A percentile compares a stretch with the other conserved stretches of the same genome.
Conservation (phyloP, 2,329 filamentous ascomycete species). For the Ilyonectria robusta region DNA sequence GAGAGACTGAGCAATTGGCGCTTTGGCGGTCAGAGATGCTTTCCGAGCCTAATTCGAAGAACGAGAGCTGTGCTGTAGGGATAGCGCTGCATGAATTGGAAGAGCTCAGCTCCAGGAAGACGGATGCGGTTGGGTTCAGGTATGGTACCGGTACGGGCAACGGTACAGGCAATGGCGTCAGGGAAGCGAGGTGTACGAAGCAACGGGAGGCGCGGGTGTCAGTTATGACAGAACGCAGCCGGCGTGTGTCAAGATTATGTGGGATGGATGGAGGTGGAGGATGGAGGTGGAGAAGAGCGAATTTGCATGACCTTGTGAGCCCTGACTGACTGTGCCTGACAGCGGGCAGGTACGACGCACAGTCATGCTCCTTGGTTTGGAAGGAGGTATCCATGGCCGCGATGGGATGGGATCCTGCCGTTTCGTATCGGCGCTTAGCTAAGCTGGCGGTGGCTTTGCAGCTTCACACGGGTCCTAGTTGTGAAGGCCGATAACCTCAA, state of each 20-base stretch:
- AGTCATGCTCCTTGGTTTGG: neutral
- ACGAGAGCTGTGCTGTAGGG: neutral
- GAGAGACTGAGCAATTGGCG: slow-evolving; percentile 4
- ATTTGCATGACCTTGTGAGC: slow-evolving; percentile 26
- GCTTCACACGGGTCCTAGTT: neutral
- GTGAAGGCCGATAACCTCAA: slow-evolving; percentile 4
- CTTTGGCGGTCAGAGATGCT: slow-evolving; percentile 17
- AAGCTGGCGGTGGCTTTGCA: neutral
- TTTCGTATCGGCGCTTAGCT: slow-evolving; percentile 25
- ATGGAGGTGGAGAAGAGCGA: slow-evolving; percentile 17
- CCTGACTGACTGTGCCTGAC: slow-evolving; percentile 16
- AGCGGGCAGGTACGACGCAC: slow-evolving; percentile 4
- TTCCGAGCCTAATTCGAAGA: neutral
- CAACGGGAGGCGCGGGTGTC: slow-evolving; percentile 24
- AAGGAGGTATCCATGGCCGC: neutral
- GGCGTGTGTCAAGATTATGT: slow-evolving; percentile 31
- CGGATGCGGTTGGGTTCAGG: neutral
- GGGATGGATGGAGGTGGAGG: slow-evolving; percentile 24
- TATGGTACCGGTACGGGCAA: neutral
- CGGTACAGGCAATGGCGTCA: slow-evolving; percentile 13
- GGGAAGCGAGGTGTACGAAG: slow-evolving; percentile 3
- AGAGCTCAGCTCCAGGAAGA: neutral
- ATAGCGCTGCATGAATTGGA: slow-evolving; percentile 8
- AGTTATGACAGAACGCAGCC: slow-evolving; percentile 21
- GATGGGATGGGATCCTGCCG: neutral